These are phyloP conservation scores for Umbellularia californica DNA, from an alignment of 164 flowering plant genomes.

Conservation along the genomic window DNA sequence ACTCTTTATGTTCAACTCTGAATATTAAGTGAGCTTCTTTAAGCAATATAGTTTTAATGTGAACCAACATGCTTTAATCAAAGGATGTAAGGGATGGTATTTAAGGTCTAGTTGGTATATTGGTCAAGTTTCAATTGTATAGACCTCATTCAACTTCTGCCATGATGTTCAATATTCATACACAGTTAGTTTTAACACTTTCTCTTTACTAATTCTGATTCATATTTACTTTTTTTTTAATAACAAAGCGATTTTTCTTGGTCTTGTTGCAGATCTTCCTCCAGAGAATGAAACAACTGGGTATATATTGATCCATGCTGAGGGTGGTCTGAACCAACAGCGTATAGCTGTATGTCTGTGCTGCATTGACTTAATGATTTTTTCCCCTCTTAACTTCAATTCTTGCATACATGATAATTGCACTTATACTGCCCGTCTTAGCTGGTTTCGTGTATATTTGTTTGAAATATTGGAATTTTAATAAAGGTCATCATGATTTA, in stretches of 20 bases:
- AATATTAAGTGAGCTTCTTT: background rate
- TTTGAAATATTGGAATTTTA: background rate
- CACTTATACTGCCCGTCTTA: background rate
- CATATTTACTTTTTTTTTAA: background rate
- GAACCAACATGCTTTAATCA: background rate
- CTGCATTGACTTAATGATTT: background rate
- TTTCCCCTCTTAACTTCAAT: background rate
- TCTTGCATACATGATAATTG: background rate
- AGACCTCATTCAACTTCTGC: background rate
- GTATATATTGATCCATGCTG: conserved; percentile 93
- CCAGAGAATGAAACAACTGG: conserved; percentile 92
- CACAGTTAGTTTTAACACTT: background rate
- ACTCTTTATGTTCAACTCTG: background rate
- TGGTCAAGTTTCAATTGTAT: background rate
- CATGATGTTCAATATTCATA: conserved; percentile 2
- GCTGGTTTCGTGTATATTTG: background rate
- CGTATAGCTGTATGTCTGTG: conserved; percentile 77
- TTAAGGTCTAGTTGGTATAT: background rate
- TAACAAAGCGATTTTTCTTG: background rate
- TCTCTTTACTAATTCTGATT: background rate
- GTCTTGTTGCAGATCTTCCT: conserved; percentile 62
- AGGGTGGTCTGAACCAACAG: conserved; percentile 99
- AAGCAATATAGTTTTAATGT: background rate
- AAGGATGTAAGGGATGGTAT: background rate
- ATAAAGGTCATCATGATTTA: background rate